A percentile compares a stretch with the other conserved stretches of the same genome.
Evolutionary conservation across 768 basidiomycete species (phyloP).

Genomic region (Leccinum subgranulosum): DNA sequence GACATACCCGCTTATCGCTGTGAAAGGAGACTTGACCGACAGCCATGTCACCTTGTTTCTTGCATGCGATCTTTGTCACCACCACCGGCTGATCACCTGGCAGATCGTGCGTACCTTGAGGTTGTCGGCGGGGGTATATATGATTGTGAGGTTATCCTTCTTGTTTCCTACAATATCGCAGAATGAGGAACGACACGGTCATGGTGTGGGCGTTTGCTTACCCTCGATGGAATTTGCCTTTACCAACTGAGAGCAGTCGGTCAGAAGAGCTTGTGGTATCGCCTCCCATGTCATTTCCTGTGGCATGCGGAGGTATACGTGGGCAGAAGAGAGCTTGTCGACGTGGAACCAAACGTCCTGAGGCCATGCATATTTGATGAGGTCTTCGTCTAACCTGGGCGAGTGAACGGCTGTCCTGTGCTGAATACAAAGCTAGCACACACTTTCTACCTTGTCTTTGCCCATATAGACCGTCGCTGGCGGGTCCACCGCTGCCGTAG

Average conservation of each 20-base stretch:
- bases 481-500: conserved; percentile 51
- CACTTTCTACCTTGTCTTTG: conserved; percentile 94
- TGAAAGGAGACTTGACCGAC: conserved; percentile 96
- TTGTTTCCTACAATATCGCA: conserved; percentile 73
- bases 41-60: conserved; percentile 99
- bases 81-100: neutral
- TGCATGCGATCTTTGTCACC: conserved; percentile 3
- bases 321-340: conserved; percentile 94
- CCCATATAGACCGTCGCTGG: conserved; percentile 88
- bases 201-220: neutral
- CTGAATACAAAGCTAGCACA: conserved; percentile 27
- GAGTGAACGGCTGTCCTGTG: conserved; percentile 14
- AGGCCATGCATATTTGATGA: conserved; percentile 90
- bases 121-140: conserved; percentile 91
- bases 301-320: conserved; percentile 93
- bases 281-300: conserved; percentile 80
- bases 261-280: conserved; percentile 75
- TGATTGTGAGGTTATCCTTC: conserved; percentile 88
- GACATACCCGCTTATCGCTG: conserved; percentile 73
- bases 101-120: conserved; percentile 61
- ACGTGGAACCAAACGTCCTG: conserved; percentile 96
- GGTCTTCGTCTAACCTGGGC: conserved; percentile 75
- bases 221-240: conserved; percentile 99
- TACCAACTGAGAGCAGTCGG: conserved; percentile 91
- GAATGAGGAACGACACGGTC: neutral